Conservation (phyloP, 1,139 yeast species). For the Hyphopichia wangnamkhiaoensis region DNA sequence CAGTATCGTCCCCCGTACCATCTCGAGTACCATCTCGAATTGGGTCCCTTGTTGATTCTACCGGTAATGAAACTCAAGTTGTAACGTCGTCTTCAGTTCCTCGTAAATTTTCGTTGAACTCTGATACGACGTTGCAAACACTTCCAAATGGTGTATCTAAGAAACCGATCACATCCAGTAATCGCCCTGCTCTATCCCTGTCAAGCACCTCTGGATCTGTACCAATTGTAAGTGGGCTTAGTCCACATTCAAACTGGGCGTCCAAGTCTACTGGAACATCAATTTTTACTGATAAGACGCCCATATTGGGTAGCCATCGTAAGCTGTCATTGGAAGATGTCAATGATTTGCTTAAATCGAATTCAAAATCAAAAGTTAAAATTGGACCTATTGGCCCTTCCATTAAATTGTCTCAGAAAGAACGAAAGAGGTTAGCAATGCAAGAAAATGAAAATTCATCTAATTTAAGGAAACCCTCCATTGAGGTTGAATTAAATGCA, state of each 20-base stretch:
- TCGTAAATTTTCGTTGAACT: no score
- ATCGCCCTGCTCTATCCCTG: no score
- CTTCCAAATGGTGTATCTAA: no score
- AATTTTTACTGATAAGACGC: constrained; percentile 13
- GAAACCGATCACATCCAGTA: no score
- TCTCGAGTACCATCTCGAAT: not conserved
- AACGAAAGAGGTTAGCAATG: constrained; percentile 39
- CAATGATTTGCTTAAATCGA: constrained; percentile 2
- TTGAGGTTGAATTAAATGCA: not conserved
- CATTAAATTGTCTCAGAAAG: constrained; percentile 51
- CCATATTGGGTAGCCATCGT: constrained; percentile 8
- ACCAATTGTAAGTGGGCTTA: constrained; percentile 18
- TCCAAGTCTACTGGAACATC: constrained; percentile 17
- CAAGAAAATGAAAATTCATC: not conserved
- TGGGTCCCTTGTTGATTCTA: not conserved
- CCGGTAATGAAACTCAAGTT: no score
- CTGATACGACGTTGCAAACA: no score
- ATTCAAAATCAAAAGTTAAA: constrained; percentile 26
- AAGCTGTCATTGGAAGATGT: constrained; percentile 4
- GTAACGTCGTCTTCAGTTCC: no score
- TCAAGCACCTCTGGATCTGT: no score
- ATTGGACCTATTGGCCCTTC: constrained; percentile 32
- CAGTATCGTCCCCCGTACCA: not conserved
- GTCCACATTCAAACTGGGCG: constrained; percentile 38
- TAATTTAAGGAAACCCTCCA: no score